Evolutionary conservation across 768 basidiomycete genomes (phyloP).

Genomic region (Pleurotus tuber-regium): DNA sequence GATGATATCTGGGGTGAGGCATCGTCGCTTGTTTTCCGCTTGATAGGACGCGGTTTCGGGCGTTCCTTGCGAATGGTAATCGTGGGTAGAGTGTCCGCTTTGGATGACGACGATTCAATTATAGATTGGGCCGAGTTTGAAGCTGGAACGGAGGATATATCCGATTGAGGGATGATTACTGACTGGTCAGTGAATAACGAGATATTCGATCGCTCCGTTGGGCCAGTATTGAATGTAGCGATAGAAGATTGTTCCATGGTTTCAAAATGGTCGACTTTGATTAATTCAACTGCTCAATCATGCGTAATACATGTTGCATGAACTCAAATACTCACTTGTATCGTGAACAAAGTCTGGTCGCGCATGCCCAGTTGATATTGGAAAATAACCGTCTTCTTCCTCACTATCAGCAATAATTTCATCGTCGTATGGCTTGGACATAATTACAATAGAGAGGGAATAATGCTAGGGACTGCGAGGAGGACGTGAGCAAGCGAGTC

Average conservation of each 20-base stretch:
- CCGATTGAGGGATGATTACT: background rate
- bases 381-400: constrained; percentile 24
- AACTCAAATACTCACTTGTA: background rate
- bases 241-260: background rate
- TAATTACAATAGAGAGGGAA: background rate
- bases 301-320: no score
- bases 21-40: constrained; percentile 3
- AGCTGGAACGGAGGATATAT: background rate
- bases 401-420: constrained; percentile 54
- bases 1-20: background rate
- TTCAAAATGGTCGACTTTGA: background rate
- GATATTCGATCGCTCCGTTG: background rate
- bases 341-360: background rate
- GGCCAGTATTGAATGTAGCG: background rate
- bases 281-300: no score
- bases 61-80: background rate
- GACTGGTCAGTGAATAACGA: background rate
- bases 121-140: no score
- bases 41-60: constrained; percentile 13
- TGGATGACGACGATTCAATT: no score
- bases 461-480: background rate
- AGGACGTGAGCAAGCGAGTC: no score
- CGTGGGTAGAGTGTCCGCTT: constrained; percentile 13
- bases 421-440: constrained; percentile 19
- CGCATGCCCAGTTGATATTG: background rate